Evolutionary conservation across 2,329 filamentous ascomycete species (phyloP), one percentile per base, ranked within the genome.

Genomic region (Aurifilum marmelostoma): DNA sequence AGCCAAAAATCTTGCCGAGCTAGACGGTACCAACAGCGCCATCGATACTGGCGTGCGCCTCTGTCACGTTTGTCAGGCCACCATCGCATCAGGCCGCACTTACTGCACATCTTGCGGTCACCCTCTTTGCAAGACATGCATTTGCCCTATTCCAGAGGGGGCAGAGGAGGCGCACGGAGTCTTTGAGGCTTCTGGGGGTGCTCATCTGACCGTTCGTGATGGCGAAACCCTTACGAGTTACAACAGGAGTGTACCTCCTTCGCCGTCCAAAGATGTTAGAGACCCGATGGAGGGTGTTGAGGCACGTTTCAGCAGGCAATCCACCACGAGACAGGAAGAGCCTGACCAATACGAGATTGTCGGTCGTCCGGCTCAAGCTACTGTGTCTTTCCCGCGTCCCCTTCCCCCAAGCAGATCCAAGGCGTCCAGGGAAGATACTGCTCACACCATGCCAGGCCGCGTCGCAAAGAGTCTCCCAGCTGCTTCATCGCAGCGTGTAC

Each of bases 41-140:
- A 37, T 58, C 11, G 64, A 34, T 7, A 9, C 21, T 18, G 34
- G 43, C 18, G 18, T 61, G 54, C 81, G 79, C 65, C 75, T 82
- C 34, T 88, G 86, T 70, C 86, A 87, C 72, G 76, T 84, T 12
- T 88, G 85, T 72, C 81, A 81, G 16, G 79, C 80, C 59, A 77
- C 76, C 54, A 79, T 83, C 50, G 77, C 67, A 21, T 59, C 29
- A 59, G 76, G 78, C 16, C 76, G 78, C 39, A 76, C 76, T 11
- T 78, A 79, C 60, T 88, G 85, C 72, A 74, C 77, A 39, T 80
- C 79, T 56, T 88, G 86, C 72, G 84, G 83, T 0, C 86, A 88
- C 73, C 79, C 78, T 12, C 80, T 85, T 21, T 88, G 85, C 72
- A 71, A 76, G 41, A 82, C 82, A 67, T 88, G 85, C 71, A 77